Percentiles rank a stretch among this genome's conserved stretches.
Conservation (phyloP, 305 asterid species). For the Rubia occidens region DNA sequence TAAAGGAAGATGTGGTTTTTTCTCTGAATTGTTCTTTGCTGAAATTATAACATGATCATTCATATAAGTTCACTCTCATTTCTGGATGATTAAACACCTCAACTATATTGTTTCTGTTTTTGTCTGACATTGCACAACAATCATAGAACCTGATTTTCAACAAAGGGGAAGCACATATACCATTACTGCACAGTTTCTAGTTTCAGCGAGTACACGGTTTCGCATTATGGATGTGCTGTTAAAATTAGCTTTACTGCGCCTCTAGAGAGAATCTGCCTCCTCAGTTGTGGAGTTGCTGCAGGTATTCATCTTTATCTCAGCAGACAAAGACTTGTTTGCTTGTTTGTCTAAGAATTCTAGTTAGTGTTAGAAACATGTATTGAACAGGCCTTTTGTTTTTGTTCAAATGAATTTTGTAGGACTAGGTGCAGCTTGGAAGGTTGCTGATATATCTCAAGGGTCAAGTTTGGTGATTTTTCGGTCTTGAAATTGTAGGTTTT, state of each 20-base stretch:
- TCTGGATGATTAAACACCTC: no score
- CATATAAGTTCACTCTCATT: no score
- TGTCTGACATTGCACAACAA: slow-evolving; percentile 51
- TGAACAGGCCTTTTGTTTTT: neutral
- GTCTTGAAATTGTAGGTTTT: slow-evolving; percentile 97
- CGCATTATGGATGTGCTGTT: slow-evolving; percentile 91
- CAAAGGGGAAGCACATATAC: slow-evolving; percentile 60
- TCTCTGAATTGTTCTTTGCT: no score
- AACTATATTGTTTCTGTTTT: no score
- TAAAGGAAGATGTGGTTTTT: no score
- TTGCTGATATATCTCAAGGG: slow-evolving; percentile 75
- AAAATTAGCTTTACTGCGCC: slow-evolving; percentile 72
- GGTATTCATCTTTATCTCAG: no score
- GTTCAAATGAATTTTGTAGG: slow-evolving; percentile 31
- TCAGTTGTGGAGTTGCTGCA: slow-evolving; percentile 94
- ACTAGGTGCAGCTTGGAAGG: slow-evolving; percentile 97
- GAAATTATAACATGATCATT: no score
- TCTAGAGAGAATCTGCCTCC: slow-evolving; percentile 83
- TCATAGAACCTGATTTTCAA: slow-evolving; percentile 64
- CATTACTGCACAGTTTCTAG: slow-evolving; percentile 96
- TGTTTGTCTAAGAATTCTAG: neutral
- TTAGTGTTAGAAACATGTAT: neutral
- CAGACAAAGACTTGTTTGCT: neutral
- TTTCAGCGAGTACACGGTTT: slow-evolving; percentile 82
- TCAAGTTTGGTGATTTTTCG: slow-evolving; percentile 75